Conservation (phyloP, 2,329 filamentous ascomycete genomes). For the Neurospora sp. region DNA sequence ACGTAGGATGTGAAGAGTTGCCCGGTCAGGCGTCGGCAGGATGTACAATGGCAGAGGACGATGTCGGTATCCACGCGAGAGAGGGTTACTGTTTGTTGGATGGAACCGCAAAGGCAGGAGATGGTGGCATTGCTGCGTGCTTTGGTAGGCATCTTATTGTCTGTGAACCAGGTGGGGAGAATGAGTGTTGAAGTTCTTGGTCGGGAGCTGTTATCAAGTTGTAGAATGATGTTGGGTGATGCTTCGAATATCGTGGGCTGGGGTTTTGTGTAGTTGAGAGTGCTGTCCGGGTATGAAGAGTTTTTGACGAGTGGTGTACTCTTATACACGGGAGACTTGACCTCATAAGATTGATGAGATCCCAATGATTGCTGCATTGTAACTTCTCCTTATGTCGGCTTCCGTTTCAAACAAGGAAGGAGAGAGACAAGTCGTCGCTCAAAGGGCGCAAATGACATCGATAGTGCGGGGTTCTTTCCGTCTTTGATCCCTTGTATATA, state of each 20-base stretch:
- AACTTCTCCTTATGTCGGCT: neutral
- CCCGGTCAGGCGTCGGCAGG: conserved; percentile 23
- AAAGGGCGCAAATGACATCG: neutral
- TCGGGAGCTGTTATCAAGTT: neutral
- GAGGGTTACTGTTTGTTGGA: conserved; percentile 5
- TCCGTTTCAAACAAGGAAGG: neutral
- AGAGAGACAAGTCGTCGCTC: neutral
- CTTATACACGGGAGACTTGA: neutral
- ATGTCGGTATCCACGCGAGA: neutral
- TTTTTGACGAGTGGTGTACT: neutral
- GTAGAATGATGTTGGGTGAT: neutral
- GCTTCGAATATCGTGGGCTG: neutral
- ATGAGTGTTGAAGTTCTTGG: neutral
- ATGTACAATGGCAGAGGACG: conserved; percentile 19
- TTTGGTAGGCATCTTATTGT: conserved; percentile 5
- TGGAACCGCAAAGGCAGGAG: conserved; percentile 16
- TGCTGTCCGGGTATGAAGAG: neutral
- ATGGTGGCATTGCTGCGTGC: conserved; percentile 4
- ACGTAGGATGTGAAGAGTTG: conserved; percentile 29
- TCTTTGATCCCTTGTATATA: neutral
- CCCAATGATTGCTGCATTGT: neutral
- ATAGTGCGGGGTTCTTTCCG: neutral
- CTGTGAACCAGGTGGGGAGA: conserved; percentile 11
- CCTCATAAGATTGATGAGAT: neutral
- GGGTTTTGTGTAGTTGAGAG: neutral